Evolutionary conservation across 345 rosid genomes (phyloP), one percentile per base, ranked within the genome.

Genomic region (Clarkia xantiana): DNA sequence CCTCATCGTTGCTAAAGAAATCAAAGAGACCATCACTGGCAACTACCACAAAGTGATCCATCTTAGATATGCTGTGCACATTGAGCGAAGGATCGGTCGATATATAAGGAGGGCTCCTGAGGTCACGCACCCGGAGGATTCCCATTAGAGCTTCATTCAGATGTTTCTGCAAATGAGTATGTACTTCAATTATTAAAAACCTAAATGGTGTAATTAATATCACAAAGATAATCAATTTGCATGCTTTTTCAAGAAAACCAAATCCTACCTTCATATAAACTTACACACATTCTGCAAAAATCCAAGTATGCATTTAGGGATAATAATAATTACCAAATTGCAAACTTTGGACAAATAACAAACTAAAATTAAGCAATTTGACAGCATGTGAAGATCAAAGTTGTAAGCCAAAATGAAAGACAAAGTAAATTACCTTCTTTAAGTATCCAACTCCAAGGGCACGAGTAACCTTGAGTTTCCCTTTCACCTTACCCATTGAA

Each of bases 141-240:
- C 98, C 96, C 98, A 91, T 86, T 53, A 86, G 59, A 0, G 98
- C 98, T 73, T 86, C 84, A 18, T 86, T 91, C 44, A 91, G 54
- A 22, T 74, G 80, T 73, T 76, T 65, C 96, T 86, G 83, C 68
- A 67, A 45, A 42, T 48, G 47, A 53, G 18, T 16, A 44, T 44
- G 9, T 38, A 11, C 6, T 29, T 29, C 36, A 29, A 4, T 29
- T 29, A 29, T 5, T 29, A 10, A 1, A 29, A 29, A 29, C 36
- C 36, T 29, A 29, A 29, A 10, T 29, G 36, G 36, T 20, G 15
- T 44, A 10, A 3, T 9, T 44, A 8, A 8, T 15, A 20, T 20
- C 15, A 44, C 12, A 2, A 3, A 29, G 14, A 16, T 17, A 56
- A 57, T 53, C 69, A 76, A 79, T 96, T 94, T 66, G 81, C 98